Evolutionary conservation across 345 rosid species (phyloP).

Genomic region (Arabidopsis suecica): DNA sequence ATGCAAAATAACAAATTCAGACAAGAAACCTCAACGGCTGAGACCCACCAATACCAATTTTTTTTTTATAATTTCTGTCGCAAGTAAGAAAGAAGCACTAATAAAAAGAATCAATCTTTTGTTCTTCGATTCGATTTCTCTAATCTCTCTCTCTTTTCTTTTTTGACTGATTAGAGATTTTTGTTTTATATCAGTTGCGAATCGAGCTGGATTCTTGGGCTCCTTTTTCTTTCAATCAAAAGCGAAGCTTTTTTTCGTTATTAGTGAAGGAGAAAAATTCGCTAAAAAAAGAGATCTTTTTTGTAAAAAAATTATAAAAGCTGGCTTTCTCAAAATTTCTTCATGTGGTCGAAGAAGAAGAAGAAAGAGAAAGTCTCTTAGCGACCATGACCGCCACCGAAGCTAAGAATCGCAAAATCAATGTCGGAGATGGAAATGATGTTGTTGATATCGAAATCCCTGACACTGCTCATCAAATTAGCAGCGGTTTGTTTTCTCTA

Average conservation of each 20-base stretch:
- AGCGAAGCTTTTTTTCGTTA: not conserved
- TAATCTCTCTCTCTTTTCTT: not conserved
- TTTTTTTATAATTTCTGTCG: not conserved
- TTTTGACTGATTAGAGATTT: conserved; percentile 23
- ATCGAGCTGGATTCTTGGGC: conserved; percentile 36
- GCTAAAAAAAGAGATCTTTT: conserved; percentile 22
- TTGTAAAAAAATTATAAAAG: conserved; percentile 31
- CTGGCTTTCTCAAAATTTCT: conserved; percentile 41
- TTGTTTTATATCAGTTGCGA: conserved; percentile 18
- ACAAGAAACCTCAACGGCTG: conserved; percentile 24
- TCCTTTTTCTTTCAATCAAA: not conserved
- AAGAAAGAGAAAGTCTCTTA: conserved; percentile 40
- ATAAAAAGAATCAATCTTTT: conserved; percentile 13
- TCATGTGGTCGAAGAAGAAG: conserved; percentile 39
- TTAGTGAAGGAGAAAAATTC: conserved; percentile 24
- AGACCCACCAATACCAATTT: conserved; percentile 14
- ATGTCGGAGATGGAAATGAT: conserved; percentile 37
- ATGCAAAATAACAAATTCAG: conserved; percentile 4
- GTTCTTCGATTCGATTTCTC: conserved; percentile 33
- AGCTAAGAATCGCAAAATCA: conserved; percentile 35
- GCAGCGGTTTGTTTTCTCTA: conserved; percentile 58
- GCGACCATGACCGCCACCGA: conserved; percentile 39
- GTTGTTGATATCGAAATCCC: conserved; percentile 52
- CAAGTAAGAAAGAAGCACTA: conserved; percentile 22
- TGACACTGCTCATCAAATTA: conserved; percentile 84